These are phyloP conservation scores for Trichothecium roseum DNA, from an alignment of 2,329 filamentous ascomycete species.

Conservation along the genomic window DNA sequence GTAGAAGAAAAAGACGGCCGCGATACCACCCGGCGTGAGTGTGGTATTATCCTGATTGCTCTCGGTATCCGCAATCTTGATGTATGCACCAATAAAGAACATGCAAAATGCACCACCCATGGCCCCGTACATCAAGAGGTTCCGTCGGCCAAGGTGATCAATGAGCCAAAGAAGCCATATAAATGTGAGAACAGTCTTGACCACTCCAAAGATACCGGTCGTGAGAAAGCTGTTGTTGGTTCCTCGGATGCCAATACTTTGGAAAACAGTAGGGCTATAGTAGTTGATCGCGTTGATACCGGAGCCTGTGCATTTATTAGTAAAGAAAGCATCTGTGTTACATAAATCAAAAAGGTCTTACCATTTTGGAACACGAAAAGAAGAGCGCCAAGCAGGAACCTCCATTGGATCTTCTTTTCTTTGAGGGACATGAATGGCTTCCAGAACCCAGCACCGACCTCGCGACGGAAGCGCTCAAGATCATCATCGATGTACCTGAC, in stretches of 20 bases:
- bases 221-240: constrained; percentile 36
- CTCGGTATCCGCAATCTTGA: constrained; percentile 29
- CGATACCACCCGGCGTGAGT: constrained; percentile 36
- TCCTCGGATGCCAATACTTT: constrained; percentile 27
- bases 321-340: neutral
- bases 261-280: constrained; percentile 37
- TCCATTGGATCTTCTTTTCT: constrained; percentile 51
- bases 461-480: constrained; percentile 50
- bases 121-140: constrained; percentile 50
- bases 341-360: constrained; percentile 16
- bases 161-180: constrained; percentile 56
- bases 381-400: constrained; percentile 62
- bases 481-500: constrained; percentile 60
- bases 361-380: constrained; percentile 76
- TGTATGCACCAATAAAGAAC: constrained; percentile 50
- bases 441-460: constrained; percentile 64
- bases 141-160: constrained; percentile 32
- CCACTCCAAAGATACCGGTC: constrained; percentile 57
- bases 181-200: constrained; percentile 54
- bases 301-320: constrained; percentile 14
- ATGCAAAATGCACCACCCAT: constrained; percentile 47
- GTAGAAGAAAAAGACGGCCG: constrained; percentile 57
- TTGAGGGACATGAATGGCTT: constrained; percentile 54
- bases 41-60: constrained; percentile 4
- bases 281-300: constrained; percentile 77